Evolutionary conservation across 768 basidiomycete genomes (phyloP).

Genomic region (Xanthoconium stramineum): DNA sequence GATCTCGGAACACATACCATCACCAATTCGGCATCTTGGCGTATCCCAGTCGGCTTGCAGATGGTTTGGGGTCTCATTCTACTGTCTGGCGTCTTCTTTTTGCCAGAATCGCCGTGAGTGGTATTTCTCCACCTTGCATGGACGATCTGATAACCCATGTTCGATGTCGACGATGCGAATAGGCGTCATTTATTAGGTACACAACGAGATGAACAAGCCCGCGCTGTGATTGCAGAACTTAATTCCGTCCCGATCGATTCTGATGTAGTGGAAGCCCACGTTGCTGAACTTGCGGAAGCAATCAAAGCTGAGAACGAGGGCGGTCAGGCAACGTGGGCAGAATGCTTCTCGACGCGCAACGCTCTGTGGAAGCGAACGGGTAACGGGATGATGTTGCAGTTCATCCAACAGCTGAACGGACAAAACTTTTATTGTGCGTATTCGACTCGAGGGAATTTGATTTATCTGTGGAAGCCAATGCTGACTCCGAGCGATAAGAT

Average conservation of each 20-base stretch:
- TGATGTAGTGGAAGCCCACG: conserved; percentile 10
- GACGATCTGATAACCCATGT: not conserved
- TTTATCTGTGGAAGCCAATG: not conserved
- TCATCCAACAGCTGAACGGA: conserved; percentile 16
- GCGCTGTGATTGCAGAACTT: conserved; percentile 12
- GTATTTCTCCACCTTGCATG: not conserved
- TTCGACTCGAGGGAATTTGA: not conserved
- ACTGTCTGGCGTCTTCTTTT: conserved; percentile 11
- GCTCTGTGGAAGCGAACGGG: conserved; percentile 18
- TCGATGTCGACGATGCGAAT: not conserved
- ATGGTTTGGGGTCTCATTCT: conserved; percentile 11
- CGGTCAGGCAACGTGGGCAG: conserved; percentile 14
- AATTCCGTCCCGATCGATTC: conserved; percentile 14
- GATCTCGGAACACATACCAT: conserved; percentile 34
- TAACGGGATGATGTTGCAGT: conserved; percentile 16
- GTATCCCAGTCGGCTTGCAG: conserved; percentile 14
- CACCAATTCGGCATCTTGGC: conserved; percentile 13
- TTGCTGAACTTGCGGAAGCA: conserved; percentile 13
- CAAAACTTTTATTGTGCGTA: conserved; percentile 19
- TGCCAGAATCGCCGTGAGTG: conserved; percentile 16
- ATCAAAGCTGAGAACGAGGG: conserved; percentile 17
- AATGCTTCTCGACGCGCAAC: conserved; percentile 16
- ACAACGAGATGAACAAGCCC: conserved; percentile 1
- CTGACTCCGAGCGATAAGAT: conserved; percentile 3
- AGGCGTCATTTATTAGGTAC: conserved; percentile 10